These are phyloP conservation scores for Penicillium diatomitis DNA, from an alignment of 495 filamentous ascomycete genomes.

Conservation along the genomic window DNA sequence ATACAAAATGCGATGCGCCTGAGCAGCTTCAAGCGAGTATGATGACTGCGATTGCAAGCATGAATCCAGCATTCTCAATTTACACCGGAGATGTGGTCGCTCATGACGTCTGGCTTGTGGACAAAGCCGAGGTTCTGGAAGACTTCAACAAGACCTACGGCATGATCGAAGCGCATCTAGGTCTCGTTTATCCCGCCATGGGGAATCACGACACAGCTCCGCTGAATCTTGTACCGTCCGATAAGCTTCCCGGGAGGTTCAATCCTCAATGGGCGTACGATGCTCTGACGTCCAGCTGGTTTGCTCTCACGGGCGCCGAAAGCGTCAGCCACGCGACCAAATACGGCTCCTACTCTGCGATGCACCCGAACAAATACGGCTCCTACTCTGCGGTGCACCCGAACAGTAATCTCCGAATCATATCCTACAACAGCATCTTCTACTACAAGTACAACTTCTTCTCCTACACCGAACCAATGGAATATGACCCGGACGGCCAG, in stretches of 20 bases:
- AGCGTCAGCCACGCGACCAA: conserved; percentile 26
- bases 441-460: conserved; percentile 50
- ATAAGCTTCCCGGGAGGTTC: conserved; percentile 18
- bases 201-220: conserved; percentile 50
- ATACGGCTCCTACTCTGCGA: conserved; percentile 42
- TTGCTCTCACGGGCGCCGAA: conserved; percentile 29
- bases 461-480: conserved; percentile 40
- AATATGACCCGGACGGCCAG: conserved; percentile 38
- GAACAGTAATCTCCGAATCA: conserved; percentile 38
- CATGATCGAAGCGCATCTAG: conserved; percentile 19
- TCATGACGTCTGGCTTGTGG: conserved; percentile 22
- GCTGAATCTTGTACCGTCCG: conserved; percentile 40
- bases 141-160: conserved; percentile 37
- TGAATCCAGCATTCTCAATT: conserved; percentile 20
- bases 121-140: conserved; percentile 28
- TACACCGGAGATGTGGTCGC: conserved; percentile 24
- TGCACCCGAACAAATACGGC: conserved; percentile 35
- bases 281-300: conserved; percentile 36
- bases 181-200: conserved; percentile 38
- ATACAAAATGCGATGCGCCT: conserved; percentile 44
- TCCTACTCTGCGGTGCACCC: conserved; percentile 40
- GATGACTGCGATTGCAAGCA: conserved; percentile 35
- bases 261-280: conserved; percentile 45
- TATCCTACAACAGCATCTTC: conserved; percentile 49
- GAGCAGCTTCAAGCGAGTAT: conserved; percentile 42